Evolutionary conservation across 176 grass and related monocot genomes (phyloP).

Genomic region (Lolium rigidum): DNA sequence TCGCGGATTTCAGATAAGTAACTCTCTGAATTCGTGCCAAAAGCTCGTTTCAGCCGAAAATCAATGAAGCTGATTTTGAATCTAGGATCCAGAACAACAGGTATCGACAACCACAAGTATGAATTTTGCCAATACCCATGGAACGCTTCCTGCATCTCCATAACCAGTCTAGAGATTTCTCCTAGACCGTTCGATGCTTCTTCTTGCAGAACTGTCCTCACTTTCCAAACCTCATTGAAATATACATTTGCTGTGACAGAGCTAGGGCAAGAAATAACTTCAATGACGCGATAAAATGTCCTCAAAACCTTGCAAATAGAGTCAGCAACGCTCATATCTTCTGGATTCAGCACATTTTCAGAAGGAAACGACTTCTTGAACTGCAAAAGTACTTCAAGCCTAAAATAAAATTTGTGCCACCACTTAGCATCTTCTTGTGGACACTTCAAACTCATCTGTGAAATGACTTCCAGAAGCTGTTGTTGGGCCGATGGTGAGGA

Average conservation of each 20-base stretch:
- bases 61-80: slow-evolving; percentile 64
- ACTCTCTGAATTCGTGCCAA: slow-evolving; percentile 37
- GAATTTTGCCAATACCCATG: slow-evolving; percentile 51
- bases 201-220: slow-evolving; percentile 60
- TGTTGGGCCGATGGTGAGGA: slow-evolving; percentile 44
- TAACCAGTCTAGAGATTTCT: slow-evolving; percentile 39
- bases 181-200: slow-evolving; percentile 44
- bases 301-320: slow-evolving; percentile 59
- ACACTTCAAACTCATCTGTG: slow-evolving; percentile 60
- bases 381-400: slow-evolving; percentile 62
- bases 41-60: slow-evolving; percentile 59
- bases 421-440: slow-evolving; percentile 58
- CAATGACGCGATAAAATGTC: slow-evolving; percentile 56
- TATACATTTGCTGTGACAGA: slow-evolving; percentile 50
- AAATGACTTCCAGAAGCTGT: slow-evolving; percentile 52
- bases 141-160: slow-evolving; percentile 49
- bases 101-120: slow-evolving; percentile 56
- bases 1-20: slow-evolving; percentile 47
- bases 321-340: slow-evolving; percentile 47
- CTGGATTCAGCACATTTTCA: slow-evolving; percentile 40
- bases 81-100: slow-evolving; percentile 64
- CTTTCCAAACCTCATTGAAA: slow-evolving; percentile 68
- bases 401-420: slow-evolving; percentile 61
- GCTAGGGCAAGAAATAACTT: slow-evolving; percentile 46
- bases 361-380: slow-evolving; percentile 58